phyloP scores from a whole-genome alignment of 139 green algal genomes.

The Chlamydomonas incerta region DNA sequence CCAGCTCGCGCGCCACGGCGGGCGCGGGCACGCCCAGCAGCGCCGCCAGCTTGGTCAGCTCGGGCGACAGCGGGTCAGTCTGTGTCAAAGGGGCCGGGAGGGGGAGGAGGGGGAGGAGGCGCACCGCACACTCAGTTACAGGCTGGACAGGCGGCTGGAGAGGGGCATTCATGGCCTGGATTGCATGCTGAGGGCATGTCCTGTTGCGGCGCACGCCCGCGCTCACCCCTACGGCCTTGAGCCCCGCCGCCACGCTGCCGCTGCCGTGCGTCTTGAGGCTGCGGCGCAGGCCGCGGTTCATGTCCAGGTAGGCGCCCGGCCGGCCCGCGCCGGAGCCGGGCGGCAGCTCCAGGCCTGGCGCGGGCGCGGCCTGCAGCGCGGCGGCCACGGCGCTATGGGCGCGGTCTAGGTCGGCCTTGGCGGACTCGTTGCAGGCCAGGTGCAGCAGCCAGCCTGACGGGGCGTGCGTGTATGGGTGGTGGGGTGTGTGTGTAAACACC shows the following conservation, averaged over 20 bases:
- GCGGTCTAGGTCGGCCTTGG: constrained; percentile 56
- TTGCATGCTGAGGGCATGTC: no score
- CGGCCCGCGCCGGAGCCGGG: constrained; percentile 40
- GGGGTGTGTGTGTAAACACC: no score
- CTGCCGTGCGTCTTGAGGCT: constrained; percentile 61
- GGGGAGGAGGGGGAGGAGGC: no score
- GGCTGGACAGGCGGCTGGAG: no score
- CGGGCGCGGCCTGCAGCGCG: constrained; percentile 51
- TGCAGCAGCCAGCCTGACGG: constrained; percentile 72
- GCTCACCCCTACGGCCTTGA: constrained; percentile 7
- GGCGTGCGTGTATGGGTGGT: no score
- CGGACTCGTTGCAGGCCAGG: constrained; percentile 52
- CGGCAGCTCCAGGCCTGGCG: constrained; percentile 45
- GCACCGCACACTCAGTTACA: no score
- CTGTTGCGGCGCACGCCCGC: background rate
- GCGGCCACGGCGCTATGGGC: constrained; percentile 60
- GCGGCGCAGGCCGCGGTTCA: constrained; percentile 52
- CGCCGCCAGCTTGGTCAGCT: background rate
- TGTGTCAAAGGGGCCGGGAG: background rate
- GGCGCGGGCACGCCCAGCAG: background rate
- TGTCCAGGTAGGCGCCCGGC: constrained; percentile 59
- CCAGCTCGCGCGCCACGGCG: constrained; percentile 35
- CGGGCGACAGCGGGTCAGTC: background rate
- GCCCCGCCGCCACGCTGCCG: constrained; percentile 55
- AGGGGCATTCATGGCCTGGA: no score